Evolutionary conservation across 176 grass and related monocot species (phyloP).

Genomic region (Neostapfia colusana): DNA sequence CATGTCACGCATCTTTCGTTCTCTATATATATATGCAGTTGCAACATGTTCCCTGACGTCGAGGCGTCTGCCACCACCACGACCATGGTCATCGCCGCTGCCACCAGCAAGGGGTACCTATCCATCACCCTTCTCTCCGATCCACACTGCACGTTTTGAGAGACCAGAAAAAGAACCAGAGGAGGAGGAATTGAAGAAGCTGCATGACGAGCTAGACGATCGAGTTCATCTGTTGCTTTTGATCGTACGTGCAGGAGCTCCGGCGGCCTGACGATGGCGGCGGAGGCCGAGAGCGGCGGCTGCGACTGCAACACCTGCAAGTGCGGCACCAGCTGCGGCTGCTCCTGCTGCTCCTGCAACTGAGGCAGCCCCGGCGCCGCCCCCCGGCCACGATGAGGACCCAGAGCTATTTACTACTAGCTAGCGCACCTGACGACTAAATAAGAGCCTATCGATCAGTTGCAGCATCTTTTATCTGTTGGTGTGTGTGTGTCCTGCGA

Average conservation of each 20-base stretch:
- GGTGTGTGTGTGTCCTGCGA: not conserved
- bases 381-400: not conserved
- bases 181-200: not conserved
- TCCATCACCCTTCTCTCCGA: not conserved
- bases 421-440: too few species aligned
- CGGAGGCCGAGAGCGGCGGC: conserved; percentile 50
- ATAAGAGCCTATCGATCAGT: conserved; percentile 35
- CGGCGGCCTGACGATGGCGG: conserved; percentile 47
- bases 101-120: conserved; percentile 49
- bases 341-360: conserved; percentile 66
- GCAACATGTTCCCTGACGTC: conserved; percentile 69
- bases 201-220: not conserved
- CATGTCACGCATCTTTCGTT: too few species aligned
- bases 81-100: conserved; percentile 45
- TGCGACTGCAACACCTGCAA: conserved; percentile 72
- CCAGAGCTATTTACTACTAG: not conserved
- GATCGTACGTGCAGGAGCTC: conserved; percentile 55
- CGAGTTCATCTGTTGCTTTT: too few species aligned
- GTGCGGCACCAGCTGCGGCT: conserved; percentile 72
- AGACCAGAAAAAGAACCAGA: not conserved
- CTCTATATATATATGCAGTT: conserved; percentile 13
- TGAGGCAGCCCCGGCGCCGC: conserved; percentile 32
- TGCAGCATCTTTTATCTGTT: not conserved
- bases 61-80: conserved; percentile 46
- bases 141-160: not conserved